Percentiles rank a stretch among this genome's conserved stretches.
Conservation (phyloP, 1,139 yeast species). For the Pichia sp. region DNA sequence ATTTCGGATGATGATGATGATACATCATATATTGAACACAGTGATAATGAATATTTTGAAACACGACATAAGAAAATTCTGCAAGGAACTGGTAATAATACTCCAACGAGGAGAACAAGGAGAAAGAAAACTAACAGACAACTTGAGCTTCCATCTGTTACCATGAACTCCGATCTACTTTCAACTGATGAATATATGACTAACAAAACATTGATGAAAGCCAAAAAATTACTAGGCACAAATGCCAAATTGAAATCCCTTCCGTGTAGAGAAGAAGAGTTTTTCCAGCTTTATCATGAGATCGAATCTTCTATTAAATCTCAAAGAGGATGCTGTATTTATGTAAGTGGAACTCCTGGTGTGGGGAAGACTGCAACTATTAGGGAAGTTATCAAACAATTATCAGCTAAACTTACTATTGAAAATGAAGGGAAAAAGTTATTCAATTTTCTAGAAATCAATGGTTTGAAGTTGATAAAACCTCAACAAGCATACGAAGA, state of each 20-base stretch:
- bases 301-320: conserved; percentile 71
- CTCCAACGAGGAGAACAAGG: conserved; percentile 23
- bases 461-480: conserved; percentile 79
- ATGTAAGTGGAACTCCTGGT: conserved; percentile 96
- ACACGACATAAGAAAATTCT: neutral
- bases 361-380: conserved; percentile 96
- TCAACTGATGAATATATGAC: conserved; percentile 14
- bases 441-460: conserved; percentile 77
- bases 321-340: conserved; percentile 74
- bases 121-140: conserved; percentile 19
- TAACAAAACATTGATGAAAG: conserved; percentile 38
- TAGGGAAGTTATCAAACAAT: conserved; percentile 70
- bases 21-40: neutral
- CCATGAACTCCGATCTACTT: conserved; percentile 11
- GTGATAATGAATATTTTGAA: neutral
- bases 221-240: conserved; percentile 56
- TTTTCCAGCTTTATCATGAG: conserved; percentile 60
- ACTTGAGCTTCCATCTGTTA: conserved; percentile 17
- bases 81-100: neutral
- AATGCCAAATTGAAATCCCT: conserved; percentile 55
- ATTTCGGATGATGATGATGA: conserved; percentile 10
- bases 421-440: conserved; percentile 41
- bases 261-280: conserved; percentile 88
- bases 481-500: conserved; percentile 82
- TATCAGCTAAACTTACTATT: conserved; percentile 35